Base-by-base conservation (phyloP, 179 eudicot species). In the Corrigiola litoralis region DNA sequence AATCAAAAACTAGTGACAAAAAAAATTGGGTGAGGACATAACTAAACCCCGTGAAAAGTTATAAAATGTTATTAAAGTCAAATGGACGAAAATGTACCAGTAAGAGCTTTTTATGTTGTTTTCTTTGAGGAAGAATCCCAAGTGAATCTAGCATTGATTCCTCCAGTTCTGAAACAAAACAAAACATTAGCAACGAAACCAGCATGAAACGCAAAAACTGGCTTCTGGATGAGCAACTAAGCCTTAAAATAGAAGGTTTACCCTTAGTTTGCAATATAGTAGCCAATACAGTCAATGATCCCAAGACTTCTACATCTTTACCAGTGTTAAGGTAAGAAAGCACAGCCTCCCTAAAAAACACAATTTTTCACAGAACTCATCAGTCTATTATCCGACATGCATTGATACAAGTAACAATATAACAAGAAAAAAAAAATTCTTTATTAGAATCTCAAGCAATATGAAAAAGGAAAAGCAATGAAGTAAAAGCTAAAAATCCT, bases 221-320 rank as follows among this genome's bases (percentile, higher is more conserved):
- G 49, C n/a, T n/a, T n/a, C n/a, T n/a, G n/a, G n/a, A n/a, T n/a
- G n/a, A n/a, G n/a, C n/a, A n/a, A n/a, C n/a, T 28, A 23, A 67
- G 36, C 53, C 41, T 66, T 31, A 58, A 48, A 11, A 1, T 44
- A 45, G n/a, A 38, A 27, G 41, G 72, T 64, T 61, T 66, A 85
- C 98, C 98, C 90, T 92, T 92, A 42, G 95, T 81, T 77, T 92
- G 98, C 79, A 86, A 73, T 61, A 92, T 63, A 16, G 92, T 90
- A 70, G 95, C 95, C 79, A 92, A 55, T 68, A 92, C 55, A 82
- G 78, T 87, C 66, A 92, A 72, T 40, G 98, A 85, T 77, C 97
- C 95, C 68, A 82, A 77, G 42, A 84, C 95, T 81, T 84, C 83
- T 55, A 71, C 74, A 77, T 90, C 94, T 74, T 75, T 78, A 28